These are phyloP conservation scores for Aschersonia sp. DNA, from an alignment of 2,329 filamentous ascomycete genomes.

Conservation along the genomic window DNA sequence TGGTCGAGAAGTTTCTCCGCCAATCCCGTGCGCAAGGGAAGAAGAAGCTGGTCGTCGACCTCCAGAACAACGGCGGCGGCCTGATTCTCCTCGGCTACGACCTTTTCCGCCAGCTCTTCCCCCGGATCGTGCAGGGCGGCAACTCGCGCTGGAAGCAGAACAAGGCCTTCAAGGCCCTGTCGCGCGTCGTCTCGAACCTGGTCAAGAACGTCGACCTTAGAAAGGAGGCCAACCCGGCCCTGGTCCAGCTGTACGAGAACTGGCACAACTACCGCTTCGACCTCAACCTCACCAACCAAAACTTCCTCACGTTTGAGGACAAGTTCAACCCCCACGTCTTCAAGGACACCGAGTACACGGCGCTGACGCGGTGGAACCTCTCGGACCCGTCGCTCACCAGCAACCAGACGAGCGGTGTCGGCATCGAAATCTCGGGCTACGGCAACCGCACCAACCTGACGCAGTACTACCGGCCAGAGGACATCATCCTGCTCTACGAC, in stretches of 20 bases:
- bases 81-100: slow-evolving; percentile 45
- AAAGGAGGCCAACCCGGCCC: slow-evolving; percentile 20
- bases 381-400: slow-evolving; percentile 23
- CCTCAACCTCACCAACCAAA: slow-evolving; percentile 30
- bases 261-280: slow-evolving; percentile 36
- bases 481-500: slow-evolving; percentile 45
- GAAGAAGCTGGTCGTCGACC: slow-evolving; percentile 39
- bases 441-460: slow-evolving; percentile 19
- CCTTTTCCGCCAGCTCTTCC: slow-evolving; percentile 42
- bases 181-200: slow-evolving; percentile 27
- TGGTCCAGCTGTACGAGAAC: slow-evolving; percentile 29
- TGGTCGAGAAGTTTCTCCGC: slow-evolving; percentile 18
- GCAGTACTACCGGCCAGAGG: slow-evolving; percentile 39
- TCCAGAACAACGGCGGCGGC: slow-evolving; percentile 37
- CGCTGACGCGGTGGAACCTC: slow-evolving; percentile 35
- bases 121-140: slow-evolving; percentile 18
- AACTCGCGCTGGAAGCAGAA: slow-evolving; percentile 24
- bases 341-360: slow-evolving; percentile 39
- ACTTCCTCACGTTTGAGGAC: slow-evolving; percentile 32
- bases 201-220: slow-evolving; percentile 28
- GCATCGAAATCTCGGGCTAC: slow-evolving; percentile 29
- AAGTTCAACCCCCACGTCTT: slow-evolving; percentile 25
- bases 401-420: slow-evolving; percentile 15
- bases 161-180: slow-evolving; percentile 26
- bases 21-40: slow-evolving; percentile 30